Evolutionary conservation across 169 alveolate genomes (phyloP), one percentile per base, ranked within the genome.

Genomic region (Neospora caninum): DNA sequence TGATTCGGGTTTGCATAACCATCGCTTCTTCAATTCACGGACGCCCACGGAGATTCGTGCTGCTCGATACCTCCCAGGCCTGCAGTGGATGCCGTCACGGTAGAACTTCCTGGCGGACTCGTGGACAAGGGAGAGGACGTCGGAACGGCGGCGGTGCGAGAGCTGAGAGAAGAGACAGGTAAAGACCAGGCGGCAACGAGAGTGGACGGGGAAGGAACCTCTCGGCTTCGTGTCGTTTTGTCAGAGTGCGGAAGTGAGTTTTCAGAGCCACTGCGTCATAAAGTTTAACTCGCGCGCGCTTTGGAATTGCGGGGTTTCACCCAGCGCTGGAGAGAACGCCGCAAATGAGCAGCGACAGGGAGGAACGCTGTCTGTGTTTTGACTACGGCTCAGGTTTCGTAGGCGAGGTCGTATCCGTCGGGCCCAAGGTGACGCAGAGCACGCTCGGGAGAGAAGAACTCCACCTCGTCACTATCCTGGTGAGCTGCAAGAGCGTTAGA

Each of bases 131-230:
- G 95, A 10, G 95, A 93, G 83, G 41, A 93, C 54, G 43, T 58
- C 18, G 95, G 89, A 39, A 0, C 39, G 58, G 86, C 95, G 38
- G 95, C 95, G 0, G 22, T 89, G 54, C 67, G 95, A 31, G 95
- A 93, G 41, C 94, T 93, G 41, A 67, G 39, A n/a, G 95, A 93
- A 41, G 95, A 93, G 69, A 93, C 95, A 45, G 95, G 95, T 86
- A 86, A n/a, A 13, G 86, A n/a, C 4, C 39, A 78, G 45, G 39
- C 86, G n/a, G n/a, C 1, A 22, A 78, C 22, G 2, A 6, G 4
- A 20, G 34, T 9, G 82, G n/a, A 69, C 22, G 82, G 82, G 42
- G 82, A 49, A 49, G 58, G 4, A 49, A 49, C 22, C 58, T 49
- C 22, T 18, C 39, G 34, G 18, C 82, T 64, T 27, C 27, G 73